Evolutionary conservation across 2,329 filamentous ascomycete genomes (phyloP).

Genomic region (Pseudogymnoascus sp.): DNA sequence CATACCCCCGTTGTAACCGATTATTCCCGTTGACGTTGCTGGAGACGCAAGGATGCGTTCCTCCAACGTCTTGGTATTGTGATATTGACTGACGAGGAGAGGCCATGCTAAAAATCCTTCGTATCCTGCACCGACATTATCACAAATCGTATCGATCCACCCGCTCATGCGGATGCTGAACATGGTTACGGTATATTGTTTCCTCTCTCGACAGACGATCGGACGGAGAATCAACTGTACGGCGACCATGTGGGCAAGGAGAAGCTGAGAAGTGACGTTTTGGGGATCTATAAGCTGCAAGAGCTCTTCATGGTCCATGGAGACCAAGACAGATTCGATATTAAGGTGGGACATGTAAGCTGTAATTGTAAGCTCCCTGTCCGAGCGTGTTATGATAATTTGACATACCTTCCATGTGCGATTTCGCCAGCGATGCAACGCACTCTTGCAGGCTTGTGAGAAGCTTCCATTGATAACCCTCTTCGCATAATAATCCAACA

Average conservation of each 20-base stretch:
- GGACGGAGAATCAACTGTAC: neutral
- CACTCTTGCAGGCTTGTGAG: neutral
- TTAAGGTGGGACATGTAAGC: neutral
- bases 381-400: neutral
- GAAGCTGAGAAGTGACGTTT: constrained; percentile 7
- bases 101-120: neutral
- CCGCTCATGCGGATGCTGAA: constrained; percentile 14
- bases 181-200: constrained; percentile 14
- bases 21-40: neutral
- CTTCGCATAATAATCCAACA: neutral
- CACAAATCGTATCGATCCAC: constrained; percentile 12
- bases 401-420: neutral
- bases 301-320: neutral
- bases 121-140: neutral
- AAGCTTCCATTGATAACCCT: neutral
- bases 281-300: constrained; percentile 9
- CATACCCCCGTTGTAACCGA: neutral
- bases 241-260: neutral
- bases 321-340: constrained; percentile 2
- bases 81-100: constrained; percentile 1
- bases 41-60: neutral
- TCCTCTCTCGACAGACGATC: constrained; percentile 10
- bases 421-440: neutral
- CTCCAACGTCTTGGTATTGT: neutral
- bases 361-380: neutral